Evolutionary conservation across 225 moss, liverwort and hornwort species (phyloP), one percentile per base, ranked within the genome.

Genomic region (Pseudisothecium myosuroides): DNA sequence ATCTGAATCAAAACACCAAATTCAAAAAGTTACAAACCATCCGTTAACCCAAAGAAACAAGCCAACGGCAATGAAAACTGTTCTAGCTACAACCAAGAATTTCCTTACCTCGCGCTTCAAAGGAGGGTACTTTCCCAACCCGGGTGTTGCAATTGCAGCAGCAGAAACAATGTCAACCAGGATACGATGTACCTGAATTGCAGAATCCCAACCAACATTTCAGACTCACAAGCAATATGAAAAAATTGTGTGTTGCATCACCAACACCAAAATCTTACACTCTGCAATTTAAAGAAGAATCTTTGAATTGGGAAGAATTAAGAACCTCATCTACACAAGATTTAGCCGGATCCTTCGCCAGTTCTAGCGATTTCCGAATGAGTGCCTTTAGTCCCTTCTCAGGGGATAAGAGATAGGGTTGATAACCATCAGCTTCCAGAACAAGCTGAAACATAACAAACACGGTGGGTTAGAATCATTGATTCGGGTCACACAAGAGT

Each of bases 341-440:
- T 89, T 97, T 98, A 24, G 96, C 94, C 47, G 98, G 98, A 86
- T 97, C 97, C 89, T 97, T 98, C 34, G 96, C 97, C 90, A 97
- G 84, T 85, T 97, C 96, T 82, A 98, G 90, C 37, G 98, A 97
- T 86, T 95, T 96, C 71, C 95, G 93, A 83, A 98, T 96, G 80
- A 98, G 96, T 59, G 96, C 96, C 91, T 94, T 95, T 15, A 98
- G 88, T 49, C 98, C 98, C 88, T 98, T 98, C 87, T 98, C 97
- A 83, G 98, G 98, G 29, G 98, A 98, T 68, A 98, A 86, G 32
- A 98, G 95, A 79, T 98, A 98, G 54, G 98, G 97, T 87, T 97
- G 98, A 91, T 98, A 98, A 45, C 98, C 98, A 92, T 98, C 97
- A 23, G 98, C 98, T 95, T 98, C 96, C 85, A 98, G 87, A 92